These are phyloP conservation scores for Juncus effusus DNA, from an alignment of 176 grass and related monocot genomes.

Conservation along the genomic window DNA sequence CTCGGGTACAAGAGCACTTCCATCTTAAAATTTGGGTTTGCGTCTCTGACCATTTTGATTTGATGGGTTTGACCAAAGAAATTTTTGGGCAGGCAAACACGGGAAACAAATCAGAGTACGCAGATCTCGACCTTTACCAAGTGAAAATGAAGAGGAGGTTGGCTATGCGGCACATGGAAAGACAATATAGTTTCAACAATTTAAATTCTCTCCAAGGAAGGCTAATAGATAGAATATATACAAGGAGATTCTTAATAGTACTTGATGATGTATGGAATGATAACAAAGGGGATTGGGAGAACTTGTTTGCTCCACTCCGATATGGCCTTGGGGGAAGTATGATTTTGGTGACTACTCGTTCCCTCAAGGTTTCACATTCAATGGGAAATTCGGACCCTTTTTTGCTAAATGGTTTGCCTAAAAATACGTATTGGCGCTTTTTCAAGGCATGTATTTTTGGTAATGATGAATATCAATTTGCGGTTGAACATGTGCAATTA, in stretches of 20 bases:
- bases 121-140: too few relatives aligned
- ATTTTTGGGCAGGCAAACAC: background rate
- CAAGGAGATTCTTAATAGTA: slow-evolving; percentile 18
- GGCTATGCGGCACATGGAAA: background rate
- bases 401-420: background rate
- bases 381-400: background rate
- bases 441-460: slow-evolving; percentile 25
- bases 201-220: slow-evolving; percentile 20
- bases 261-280: slow-evolving; percentile 12
- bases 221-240: background rate
- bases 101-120: too few relatives aligned
- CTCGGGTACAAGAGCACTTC: slow-evolving; percentile 2
- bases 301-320: background rate
- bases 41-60: slow-evolving; percentile 27
- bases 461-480: slow-evolving; percentile 9
- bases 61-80: slow-evolving; percentile 12
- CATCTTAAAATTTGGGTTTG: slow-evolving; percentile 23
- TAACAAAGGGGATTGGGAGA: background rate
- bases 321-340: slow-evolving; percentile 25
- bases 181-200: background rate
- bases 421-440: slow-evolving; percentile 8
- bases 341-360: slow-evolving; percentile 34
- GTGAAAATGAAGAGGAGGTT: background rate
- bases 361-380: background rate
- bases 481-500: background rate